These are phyloP conservation scores for Alternaria incomplexa DNA, from an alignment of 2,329 filamentous ascomycete species.

Conservation along the genomic window DNA sequence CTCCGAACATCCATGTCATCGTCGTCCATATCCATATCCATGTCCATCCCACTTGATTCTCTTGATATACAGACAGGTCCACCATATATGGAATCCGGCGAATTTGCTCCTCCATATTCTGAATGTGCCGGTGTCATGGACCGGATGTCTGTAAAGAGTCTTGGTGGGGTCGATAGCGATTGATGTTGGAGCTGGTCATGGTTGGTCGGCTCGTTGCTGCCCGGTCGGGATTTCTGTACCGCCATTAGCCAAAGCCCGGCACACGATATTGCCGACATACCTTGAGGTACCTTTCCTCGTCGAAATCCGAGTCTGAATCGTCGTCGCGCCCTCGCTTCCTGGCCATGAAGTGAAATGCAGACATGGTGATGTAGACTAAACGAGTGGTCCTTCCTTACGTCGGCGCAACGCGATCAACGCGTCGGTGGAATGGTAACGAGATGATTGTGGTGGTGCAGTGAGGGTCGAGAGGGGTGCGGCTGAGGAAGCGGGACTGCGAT, in stretches of 20 bases:
- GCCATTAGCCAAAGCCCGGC: constrained; percentile 15
- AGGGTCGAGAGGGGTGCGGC: constrained; percentile 19
- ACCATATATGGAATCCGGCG: constrained; percentile 32
- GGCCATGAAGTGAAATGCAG: constrained; percentile 37
- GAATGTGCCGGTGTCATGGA: constrained; percentile 41
- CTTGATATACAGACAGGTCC: constrained; percentile 28
- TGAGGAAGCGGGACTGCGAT: constrained; percentile 18
- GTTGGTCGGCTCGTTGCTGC: constrained; percentile 23
- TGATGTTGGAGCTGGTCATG: constrained; percentile 26
- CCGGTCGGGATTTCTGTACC: constrained; percentile 39
- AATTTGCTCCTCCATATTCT: constrained; percentile 32
- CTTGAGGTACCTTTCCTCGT: constrained; percentile 40
- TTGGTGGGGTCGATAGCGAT: constrained; percentile 32
- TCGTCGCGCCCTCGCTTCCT: constrained; percentile 43
- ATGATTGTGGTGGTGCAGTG: constrained; percentile 10
- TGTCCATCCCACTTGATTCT: constrained; percentile 30
- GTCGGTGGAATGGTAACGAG: constrained; percentile 16
- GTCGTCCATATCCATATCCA: constrained; percentile 48
- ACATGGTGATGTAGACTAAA: constrained; percentile 29
- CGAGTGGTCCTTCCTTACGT: background rate
- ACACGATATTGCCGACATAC: constrained; percentile 21
- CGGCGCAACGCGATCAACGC: constrained; percentile 31
- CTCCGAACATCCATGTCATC: constrained; percentile 42
- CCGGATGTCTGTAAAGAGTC: constrained; percentile 29
- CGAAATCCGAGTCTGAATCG: constrained; percentile 41